Percentiles rank a stretch among this genome's conserved stretches.
phyloP scores from a whole-genome alignment of 768 basidiomycete species.

The Amanita rimosa region DNA sequence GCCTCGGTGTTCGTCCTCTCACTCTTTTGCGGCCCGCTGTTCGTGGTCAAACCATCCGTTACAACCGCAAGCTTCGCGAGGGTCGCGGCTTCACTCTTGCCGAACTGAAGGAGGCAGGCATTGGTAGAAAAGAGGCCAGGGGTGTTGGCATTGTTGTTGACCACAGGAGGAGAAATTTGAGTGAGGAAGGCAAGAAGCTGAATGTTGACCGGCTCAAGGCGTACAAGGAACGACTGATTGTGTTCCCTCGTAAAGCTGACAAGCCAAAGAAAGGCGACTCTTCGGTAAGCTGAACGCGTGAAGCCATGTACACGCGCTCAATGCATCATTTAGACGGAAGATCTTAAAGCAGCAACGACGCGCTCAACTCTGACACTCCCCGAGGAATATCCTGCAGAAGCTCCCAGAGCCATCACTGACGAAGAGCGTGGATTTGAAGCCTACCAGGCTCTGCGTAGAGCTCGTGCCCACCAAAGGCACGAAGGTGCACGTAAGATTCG shows the following conservation, averaged over 20 bases:
- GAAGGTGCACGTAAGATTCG: conserved; percentile 84
- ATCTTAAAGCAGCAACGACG: conserved; percentile 69
- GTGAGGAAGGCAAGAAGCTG: conserved; percentile 91
- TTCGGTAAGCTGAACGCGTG: conserved; percentile 41
- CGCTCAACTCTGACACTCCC: conserved; percentile 61
- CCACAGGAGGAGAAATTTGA: conserved; percentile 92
- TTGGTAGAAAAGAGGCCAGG: conserved; percentile 87
- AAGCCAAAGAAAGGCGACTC: conserved; percentile 97
- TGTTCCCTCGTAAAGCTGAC: conserved; percentile 93
- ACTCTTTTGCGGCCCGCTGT: conserved; percentile 93
- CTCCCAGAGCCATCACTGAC: conserved; percentile 85
- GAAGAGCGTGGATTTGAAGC: conserved; percentile 88
- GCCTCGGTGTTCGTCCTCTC: conserved; percentile 87
- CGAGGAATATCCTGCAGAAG: conserved; percentile 54
- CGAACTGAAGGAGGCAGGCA: conserved; percentile 93
- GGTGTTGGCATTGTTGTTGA: conserved; percentile 93
- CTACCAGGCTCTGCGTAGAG: conserved; percentile 77
- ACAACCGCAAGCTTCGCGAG: conserved; percentile 96
- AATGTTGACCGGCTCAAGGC: conserved; percentile 92
- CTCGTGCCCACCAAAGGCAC: conserved; percentile 73
- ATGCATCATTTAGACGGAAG: conserved; percentile 49
- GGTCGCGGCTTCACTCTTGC: conserved; percentile 93
- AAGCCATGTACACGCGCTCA: conserved; percentile 4
- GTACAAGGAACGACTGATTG: conserved; percentile 86
- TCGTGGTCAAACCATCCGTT: conserved; percentile 90